Conservation (phyloP, 192 early-diverging fungal species). For the Gigaspora rosea region DNA sequence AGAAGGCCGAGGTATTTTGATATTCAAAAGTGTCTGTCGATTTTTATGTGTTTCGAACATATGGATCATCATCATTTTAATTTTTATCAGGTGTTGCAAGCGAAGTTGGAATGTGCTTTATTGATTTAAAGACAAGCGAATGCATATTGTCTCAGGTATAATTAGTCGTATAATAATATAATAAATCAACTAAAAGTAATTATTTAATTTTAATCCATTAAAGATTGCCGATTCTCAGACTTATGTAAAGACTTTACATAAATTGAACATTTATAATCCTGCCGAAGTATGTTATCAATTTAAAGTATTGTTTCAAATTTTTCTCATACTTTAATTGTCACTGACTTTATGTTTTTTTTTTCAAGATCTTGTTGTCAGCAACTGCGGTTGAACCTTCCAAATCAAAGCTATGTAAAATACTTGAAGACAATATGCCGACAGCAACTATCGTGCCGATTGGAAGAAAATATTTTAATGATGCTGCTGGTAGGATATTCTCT, state of each 20-base stretch:
- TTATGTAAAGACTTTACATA: slow-evolving; percentile 62
- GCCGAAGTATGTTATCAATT: slow-evolving; percentile 47
- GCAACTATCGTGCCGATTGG: slow-evolving; percentile 51
- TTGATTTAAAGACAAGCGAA: slow-evolving; percentile 60
- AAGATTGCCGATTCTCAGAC: slow-evolving; percentile 68
- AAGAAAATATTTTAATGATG: slow-evolving; percentile 62
- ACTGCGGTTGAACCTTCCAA: slow-evolving; percentile 52
- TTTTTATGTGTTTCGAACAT: no score
- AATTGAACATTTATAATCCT: slow-evolving; percentile 59
- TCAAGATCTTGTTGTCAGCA: slow-evolving; percentile 53
- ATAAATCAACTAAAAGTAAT: not conserved
- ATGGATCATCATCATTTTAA: no score
- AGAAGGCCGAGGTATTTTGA: slow-evolving; percentile 50
- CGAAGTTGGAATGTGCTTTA: slow-evolving; percentile 65
- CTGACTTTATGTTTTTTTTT: not conserved
- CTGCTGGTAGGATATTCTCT: slow-evolving; percentile 33
- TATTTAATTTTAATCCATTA: not conserved
- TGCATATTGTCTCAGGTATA: slow-evolving; percentile 62
- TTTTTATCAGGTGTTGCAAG: slow-evolving; percentile 37
- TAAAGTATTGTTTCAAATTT: not conserved
- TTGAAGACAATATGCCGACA: slow-evolving; percentile 46
- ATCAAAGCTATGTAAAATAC: slow-evolving; percentile 54
- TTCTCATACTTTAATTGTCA: not conserved
- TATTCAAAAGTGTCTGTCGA: not conserved
- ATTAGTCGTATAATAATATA: not conserved